Percentiles rank a stretch among this genome's conserved stretches.
phyloP scores from a whole-genome alignment of 2,329 filamentous ascomycete genomes.

The Neofusicoccum parvum region DNA sequence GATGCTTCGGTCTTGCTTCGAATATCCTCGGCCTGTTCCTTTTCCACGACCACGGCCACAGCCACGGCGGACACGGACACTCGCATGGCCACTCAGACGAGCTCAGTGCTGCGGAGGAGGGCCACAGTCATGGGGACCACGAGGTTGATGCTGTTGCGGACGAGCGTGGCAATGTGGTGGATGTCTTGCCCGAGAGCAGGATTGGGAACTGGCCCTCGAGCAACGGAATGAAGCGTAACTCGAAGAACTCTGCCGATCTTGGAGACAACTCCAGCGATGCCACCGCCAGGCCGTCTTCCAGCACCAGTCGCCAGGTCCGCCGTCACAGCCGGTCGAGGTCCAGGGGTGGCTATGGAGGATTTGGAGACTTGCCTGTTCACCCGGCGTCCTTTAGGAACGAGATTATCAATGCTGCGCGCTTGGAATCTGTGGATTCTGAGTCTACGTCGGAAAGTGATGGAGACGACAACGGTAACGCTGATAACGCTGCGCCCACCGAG shows the following conservation, averaged over 20 bases:
- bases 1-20: constrained; percentile 79
- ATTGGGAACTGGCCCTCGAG: constrained; percentile 54
- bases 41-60: constrained; percentile 90
- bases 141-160: constrained; percentile 53
- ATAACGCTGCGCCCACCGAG: constrained; percentile 46
- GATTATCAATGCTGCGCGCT: constrained; percentile 80
- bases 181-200: constrained; percentile 65
- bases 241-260: not conserved
- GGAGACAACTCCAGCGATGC: not conserved
- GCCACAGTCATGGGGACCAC: constrained; percentile 46
- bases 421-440: constrained; percentile 57
- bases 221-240: constrained; percentile 2
- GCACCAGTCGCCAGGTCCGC: not conserved
- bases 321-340: constrained; percentile 60
- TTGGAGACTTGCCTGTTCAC: constrained; percentile 78
- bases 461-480: constrained; percentile 32
- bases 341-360: constrained; percentile 43
- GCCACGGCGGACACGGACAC: constrained; percentile 64
- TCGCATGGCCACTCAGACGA: constrained; percentile 40
- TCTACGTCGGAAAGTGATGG: constrained; percentile 59
- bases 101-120: constrained; percentile 53
- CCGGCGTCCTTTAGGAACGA: constrained; percentile 89
- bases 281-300: not conserved
- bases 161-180: constrained; percentile 60
- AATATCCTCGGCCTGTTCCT: constrained; percentile 89